phyloP scores from a whole-genome alignment of 2,329 filamentous ascomycete species.

The Trichoderma koningii region DNA sequence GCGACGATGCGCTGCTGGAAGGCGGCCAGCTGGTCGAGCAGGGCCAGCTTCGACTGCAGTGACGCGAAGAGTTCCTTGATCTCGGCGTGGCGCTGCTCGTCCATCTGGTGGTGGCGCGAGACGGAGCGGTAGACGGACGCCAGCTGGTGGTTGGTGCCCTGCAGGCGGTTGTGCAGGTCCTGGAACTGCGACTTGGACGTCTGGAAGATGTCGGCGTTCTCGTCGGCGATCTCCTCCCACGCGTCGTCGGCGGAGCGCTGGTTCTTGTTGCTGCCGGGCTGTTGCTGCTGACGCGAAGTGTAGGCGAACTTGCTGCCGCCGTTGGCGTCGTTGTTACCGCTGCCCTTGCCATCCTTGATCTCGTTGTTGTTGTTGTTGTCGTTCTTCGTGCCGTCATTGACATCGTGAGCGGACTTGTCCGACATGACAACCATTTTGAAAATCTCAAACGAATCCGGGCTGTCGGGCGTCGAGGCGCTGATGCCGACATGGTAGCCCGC shows the following conservation, averaged over 20 bases:
- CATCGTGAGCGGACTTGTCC: constrained; percentile 42
- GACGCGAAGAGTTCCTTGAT: constrained; percentile 51
- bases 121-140: constrained; percentile 62
- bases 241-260: constrained; percentile 36
- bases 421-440: constrained; percentile 80
- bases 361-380: constrained; percentile 38
- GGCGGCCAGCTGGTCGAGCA: constrained; percentile 48
- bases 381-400: constrained; percentile 1
- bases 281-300: constrained; percentile 3
- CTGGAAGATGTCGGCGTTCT: constrained; percentile 50
- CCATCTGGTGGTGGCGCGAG: constrained; percentile 51
- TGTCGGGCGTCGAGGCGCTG: constrained; percentile 84
- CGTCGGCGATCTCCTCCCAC: constrained; percentile 50
- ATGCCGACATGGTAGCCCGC: constrained; percentile 82
- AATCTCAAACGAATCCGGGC: constrained; percentile 90
- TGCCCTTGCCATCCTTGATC: constrained; percentile 44
- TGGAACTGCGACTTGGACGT: constrained; percentile 67
- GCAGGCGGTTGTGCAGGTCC: constrained; percentile 83
- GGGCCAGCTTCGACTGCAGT: constrained; percentile 50
- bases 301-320: constrained; percentile 38
- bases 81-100: constrained; percentile 61
- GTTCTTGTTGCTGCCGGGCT: constrained; percentile 36
- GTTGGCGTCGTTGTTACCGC: constrained; percentile 32
- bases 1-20: constrained; percentile 51
- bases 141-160: constrained; percentile 70